Percentiles rank a stretch among this genome's conserved stretches.
phyloP scores from a whole-genome alignment of 1,284 basidiomycete genomes.

The Irpex rosettiformis region DNA sequence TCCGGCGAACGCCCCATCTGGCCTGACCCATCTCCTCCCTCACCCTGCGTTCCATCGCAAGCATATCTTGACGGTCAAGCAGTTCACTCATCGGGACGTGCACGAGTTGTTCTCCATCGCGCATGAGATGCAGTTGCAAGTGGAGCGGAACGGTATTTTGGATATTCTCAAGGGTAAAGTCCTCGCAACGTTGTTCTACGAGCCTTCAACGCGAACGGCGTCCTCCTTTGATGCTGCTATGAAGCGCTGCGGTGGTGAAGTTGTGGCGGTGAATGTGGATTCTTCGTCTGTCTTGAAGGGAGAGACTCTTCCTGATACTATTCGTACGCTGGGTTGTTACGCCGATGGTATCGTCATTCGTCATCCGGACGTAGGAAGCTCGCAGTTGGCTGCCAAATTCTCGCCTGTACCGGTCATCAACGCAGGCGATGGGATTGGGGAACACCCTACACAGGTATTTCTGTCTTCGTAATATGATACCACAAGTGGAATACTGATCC shows the following conservation, averaged over 20 bases:
- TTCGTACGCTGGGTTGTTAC: slow-evolving; percentile 95
- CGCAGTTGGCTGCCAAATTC: slow-evolving; percentile 89
- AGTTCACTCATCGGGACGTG: slow-evolving; percentile 88
- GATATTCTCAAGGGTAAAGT: slow-evolving; percentile 92
- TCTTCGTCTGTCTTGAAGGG: slow-evolving; percentile 92
- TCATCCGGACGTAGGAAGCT: slow-evolving; percentile 91
- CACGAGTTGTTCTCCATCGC: slow-evolving; percentile 95
- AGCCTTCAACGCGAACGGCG: slow-evolving; percentile 95
- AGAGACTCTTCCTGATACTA: slow-evolving; percentile 91
- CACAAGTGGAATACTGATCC: no score
- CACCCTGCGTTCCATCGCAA: slow-evolving; percentile 80
- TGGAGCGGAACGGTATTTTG: slow-evolving; percentile 87
- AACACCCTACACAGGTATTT: slow-evolving; percentile 90
- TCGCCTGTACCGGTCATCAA: slow-evolving; percentile 96
- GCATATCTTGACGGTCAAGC: slow-evolving; percentile 94
- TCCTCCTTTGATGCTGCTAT: slow-evolving; percentile 99
- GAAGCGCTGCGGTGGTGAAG: slow-evolving; percentile 96
- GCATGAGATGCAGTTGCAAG: slow-evolving; percentile 94
- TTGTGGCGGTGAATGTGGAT: slow-evolving; percentile 81
- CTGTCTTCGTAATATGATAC: not conserved
- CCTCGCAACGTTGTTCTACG: slow-evolving; percentile 96
- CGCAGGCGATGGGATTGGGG: slow-evolving; percentile 95
- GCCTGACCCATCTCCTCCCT: slow-evolving; percentile 42
- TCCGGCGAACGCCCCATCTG: slow-evolving; percentile 37
- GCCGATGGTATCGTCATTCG: slow-evolving; percentile 91